Evolutionary conservation across 2,329 filamentous ascomycete genomes (phyloP), one percentile per base, ranked within the genome.

Genomic region (Cercospora sp.): DNA sequence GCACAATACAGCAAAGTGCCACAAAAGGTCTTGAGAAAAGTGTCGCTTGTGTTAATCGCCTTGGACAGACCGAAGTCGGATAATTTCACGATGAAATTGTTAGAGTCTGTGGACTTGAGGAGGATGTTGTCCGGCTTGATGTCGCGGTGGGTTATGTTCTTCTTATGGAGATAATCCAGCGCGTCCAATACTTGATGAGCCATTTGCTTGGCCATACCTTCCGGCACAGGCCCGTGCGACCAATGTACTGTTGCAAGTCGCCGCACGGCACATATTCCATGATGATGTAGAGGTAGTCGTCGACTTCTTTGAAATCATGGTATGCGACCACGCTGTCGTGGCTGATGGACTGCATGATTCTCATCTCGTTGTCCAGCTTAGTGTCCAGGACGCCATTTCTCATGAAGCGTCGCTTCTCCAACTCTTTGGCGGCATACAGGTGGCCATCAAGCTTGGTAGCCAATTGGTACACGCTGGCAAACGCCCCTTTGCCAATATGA

Each of bases 41-140:
- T 97, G 71, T 93, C 91, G 72, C 92, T 92, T 61, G 77, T 74
- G 70, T 93, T 91, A 57, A 97, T 90, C 79, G 96, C 94, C 78
- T 99, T 99, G 2, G 95, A 98, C 4, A 99, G 82, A 3, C 95
- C 95, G 82, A 99, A 99, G 78, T 99, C 95, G 0, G 95, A 97
- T 13, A 99, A 84, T 80, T 99, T 98, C 74, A 98, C 90, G 13
- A 87, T 84, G 60, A 97, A 87, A 51, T 74, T 72, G 4, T 75
- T 59, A 0, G 94, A 93, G 5, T 90, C 83, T 9, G 88, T 78
- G 0, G 88, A 90, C 10, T 89, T 85, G 72, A 98, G 91, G 49
- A 99, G 85, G 69, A 99, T 97, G 76, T 99, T 99, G 83, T 99
- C 95, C 0, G 95, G 95, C 78, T 99, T 99, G 77, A 99, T 93